Conservation (phyloP, 2,329 filamentous ascomycete species). For the Ophiognomonia clavigignenti-juglandacearum region DNA sequence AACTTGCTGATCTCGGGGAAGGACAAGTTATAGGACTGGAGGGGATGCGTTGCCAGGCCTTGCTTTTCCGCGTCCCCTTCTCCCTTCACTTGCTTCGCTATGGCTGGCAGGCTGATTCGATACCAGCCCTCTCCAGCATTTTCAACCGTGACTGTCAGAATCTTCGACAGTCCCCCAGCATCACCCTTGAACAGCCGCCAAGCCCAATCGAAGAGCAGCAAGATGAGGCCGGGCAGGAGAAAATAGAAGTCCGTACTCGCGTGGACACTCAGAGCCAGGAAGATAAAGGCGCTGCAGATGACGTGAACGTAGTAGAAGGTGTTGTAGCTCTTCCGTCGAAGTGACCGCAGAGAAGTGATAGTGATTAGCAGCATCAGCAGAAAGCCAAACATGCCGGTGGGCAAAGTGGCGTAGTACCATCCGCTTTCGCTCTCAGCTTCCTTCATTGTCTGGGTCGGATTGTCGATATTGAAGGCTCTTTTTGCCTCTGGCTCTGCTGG, state of each 20-base stretch:
- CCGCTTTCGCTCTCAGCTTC: conserved; percentile 5
- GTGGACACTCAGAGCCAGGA: conserved; percentile 10
- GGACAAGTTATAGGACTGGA: conserved; percentile 12
- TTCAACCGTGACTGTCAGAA: conserved; percentile 7
- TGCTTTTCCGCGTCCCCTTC: neutral
- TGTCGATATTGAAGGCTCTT: conserved; percentile 12
- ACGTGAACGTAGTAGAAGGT: conserved; percentile 17
- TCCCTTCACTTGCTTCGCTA: neutral
- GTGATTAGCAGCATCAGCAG: conserved; percentile 7
- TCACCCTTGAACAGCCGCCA: conserved; percentile 13
- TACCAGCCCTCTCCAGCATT: conserved; percentile 9
- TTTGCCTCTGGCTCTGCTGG: conserved; percentile 3
- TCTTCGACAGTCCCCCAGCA: neutral
- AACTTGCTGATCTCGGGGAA: conserved; percentile 12
- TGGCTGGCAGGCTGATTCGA: neutral
- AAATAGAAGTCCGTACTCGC: conserved; percentile 18
- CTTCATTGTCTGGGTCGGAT: conserved; percentile 13
- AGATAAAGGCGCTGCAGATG: conserved; percentile 4
- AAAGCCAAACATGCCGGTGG: conserved; percentile 9
- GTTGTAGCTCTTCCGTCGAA: conserved; percentile 16
- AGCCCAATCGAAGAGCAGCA: conserved; percentile 12
- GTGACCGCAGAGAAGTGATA: conserved; percentile 11
- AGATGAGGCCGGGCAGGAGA: conserved; percentile 12
- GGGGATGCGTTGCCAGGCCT: neutral
- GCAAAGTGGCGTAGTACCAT: conserved; percentile 7